Conservation (phyloP, 2,329 filamentous ascomycete genomes). For the Fusarium xylarioides region DNA sequence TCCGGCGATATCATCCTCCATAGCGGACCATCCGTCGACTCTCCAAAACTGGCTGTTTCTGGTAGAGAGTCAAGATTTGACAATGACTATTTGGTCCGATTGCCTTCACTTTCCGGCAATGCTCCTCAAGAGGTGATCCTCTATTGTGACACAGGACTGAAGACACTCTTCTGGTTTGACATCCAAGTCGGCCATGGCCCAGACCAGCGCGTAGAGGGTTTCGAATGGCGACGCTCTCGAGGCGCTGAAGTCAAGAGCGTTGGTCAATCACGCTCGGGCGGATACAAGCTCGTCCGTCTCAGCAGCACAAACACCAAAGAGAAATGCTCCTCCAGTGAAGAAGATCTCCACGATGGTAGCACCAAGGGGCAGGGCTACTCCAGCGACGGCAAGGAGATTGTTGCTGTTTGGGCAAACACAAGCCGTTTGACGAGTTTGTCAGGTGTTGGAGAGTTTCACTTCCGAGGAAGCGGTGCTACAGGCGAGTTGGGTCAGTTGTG, state of each 20-base stretch:
- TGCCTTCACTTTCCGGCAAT: conserved; percentile 11
- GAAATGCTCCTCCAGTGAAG: conserved; percentile 11
- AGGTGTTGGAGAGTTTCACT: conserved; percentile 38
- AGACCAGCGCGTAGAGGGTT: conserved; percentile 17
- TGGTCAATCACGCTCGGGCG: conserved; percentile 23
- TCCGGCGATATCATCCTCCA: conserved; percentile 32
- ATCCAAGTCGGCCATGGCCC: conserved; percentile 28
- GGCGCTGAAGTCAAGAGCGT: conserved; percentile 35
- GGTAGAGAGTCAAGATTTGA: not conserved
- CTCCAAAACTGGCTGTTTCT: conserved; percentile 13
- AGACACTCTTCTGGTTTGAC: conserved; percentile 34
- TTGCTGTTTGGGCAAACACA: conserved; percentile 35
- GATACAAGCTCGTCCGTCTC: conserved; percentile 41
- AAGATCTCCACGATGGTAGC: not conserved
- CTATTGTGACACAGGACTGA: conserved; percentile 8
- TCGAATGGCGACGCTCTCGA: conserved; percentile 38
- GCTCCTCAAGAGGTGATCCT: conserved; percentile 20
- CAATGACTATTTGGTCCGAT: conserved; percentile 21
- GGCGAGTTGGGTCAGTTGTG: conserved; percentile 40
- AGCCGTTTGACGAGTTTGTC: conserved; percentile 23
- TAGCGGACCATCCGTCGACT: conserved; percentile 15
- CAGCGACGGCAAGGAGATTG: conserved; percentile 38
- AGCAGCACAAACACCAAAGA: conserved; percentile 11
- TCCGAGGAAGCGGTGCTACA: conserved; percentile 39
- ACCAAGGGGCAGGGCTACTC: conserved; percentile 25